Conservation (phyloP, 2,329 filamentous ascomycete species). For the Diaporthe citri region DNA sequence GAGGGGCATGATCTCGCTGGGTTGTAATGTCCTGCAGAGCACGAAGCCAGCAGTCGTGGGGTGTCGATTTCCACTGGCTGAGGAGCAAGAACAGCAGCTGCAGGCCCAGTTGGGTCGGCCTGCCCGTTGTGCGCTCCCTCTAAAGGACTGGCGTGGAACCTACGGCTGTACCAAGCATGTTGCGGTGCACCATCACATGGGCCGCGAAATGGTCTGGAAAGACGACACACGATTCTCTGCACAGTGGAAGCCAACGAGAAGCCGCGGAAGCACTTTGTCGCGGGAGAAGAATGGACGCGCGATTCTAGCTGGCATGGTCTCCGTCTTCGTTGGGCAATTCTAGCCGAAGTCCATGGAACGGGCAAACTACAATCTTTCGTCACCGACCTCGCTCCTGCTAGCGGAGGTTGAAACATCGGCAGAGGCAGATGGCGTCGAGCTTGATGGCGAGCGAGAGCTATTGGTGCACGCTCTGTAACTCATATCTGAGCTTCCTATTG, state of each 20-base stretch:
- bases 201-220: background rate
- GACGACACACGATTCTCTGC: background rate
- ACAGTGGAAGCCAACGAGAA: background rate
- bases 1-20: conserved; percentile 1
- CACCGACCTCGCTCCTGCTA: background rate
- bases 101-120: background rate
- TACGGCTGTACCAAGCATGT: background rate
- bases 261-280: background rate
- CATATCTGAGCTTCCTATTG: conserved; percentile 6
- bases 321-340: background rate
- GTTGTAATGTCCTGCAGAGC: background rate
- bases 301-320: background rate
- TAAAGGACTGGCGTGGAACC: background rate
- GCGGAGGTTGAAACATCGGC: conserved; percentile 24
- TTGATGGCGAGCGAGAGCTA: background rate
- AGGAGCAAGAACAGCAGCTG: background rate
- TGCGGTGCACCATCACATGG: background rate
- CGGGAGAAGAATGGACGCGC: background rate
- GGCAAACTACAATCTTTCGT: background rate
- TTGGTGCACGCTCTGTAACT: background rate
- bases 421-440: conserved; percentile 1
- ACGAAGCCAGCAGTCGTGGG: background rate
- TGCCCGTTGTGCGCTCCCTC: background rate
- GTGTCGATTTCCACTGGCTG: background rate
- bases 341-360: background rate